Evolutionary conservation across 2,329 filamentous ascomycete species (phyloP).

Genomic region (Phoma sp.): DNA sequence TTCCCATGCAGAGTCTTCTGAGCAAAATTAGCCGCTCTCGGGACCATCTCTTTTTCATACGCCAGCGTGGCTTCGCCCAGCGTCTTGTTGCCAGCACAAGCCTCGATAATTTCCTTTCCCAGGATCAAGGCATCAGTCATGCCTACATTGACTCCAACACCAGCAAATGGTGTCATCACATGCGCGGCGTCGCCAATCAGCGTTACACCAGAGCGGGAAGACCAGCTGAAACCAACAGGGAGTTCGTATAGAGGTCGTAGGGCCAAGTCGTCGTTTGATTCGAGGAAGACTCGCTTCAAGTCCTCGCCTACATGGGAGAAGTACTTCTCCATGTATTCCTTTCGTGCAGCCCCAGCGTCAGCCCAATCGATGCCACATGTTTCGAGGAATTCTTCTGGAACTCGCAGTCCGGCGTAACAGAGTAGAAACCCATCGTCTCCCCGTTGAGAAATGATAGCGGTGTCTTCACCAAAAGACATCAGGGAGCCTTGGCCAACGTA

Average conservation of each 20-base stretch:
- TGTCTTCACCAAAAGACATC: constrained; percentile 48
- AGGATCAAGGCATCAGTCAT: constrained; percentile 62
- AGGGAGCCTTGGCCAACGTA: constrained; percentile 53
- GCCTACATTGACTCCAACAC: constrained; percentile 65
- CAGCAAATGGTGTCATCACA: constrained; percentile 64
- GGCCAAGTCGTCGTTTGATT: constrained; percentile 21
- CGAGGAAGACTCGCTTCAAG: constrained; percentile 29
- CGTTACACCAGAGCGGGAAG: constrained; percentile 57
- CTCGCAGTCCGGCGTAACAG: constrained; percentile 47
- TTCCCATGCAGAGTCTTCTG: constrained; percentile 31
- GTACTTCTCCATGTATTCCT: constrained; percentile 30
- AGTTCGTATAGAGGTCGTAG: constrained; percentile 58
- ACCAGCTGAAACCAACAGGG: constrained; percentile 60
- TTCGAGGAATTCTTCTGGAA: constrained; percentile 49
- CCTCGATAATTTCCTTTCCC: constrained; percentile 38
- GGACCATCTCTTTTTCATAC: constrained; percentile 38
- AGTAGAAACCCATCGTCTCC: constrained; percentile 59
- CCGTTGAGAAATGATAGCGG: constrained; percentile 51
- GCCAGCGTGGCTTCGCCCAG: constrained; percentile 25
- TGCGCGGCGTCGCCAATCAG: constrained; percentile 67
- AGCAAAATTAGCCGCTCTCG: constrained; percentile 25
- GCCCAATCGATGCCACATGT: constrained; percentile 55
- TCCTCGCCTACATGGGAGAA: constrained; percentile 45
- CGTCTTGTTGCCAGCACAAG: constrained; percentile 26
- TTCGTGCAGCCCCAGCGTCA: constrained; percentile 46